Evolutionary conservation across 352 stramenopile species (phyloP).

Genomic region (Pythium folliculosum): DNA sequence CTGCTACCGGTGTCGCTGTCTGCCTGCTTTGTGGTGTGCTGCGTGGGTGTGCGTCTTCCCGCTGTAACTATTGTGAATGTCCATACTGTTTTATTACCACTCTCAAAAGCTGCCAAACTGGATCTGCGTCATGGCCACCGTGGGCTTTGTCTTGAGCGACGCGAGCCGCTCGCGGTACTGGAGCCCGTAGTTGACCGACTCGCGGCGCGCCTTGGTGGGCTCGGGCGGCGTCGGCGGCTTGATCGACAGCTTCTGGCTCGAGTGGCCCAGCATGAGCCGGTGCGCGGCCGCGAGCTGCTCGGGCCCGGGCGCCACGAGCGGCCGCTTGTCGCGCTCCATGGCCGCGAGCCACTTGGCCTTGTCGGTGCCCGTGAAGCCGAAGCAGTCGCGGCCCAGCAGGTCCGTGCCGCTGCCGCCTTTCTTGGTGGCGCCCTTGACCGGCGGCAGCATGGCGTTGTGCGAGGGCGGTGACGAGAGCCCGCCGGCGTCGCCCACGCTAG

Average conservation of each 20-base stretch:
- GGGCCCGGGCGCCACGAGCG: constrained; percentile 56
- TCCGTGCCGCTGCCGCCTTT: constrained; percentile 40
- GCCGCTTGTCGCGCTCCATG: constrained; percentile 56
- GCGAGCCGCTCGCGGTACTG: constrained; percentile 78
- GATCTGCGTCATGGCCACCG: constrained; percentile 72
- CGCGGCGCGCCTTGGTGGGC: constrained; percentile 37
- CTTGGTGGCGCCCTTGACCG: constrained; percentile 55
- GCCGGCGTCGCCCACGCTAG: constrained; percentile 23
- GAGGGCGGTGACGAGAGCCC: constrained; percentile 8
- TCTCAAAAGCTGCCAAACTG: constrained; percentile 57
- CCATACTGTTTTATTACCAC: background rate
- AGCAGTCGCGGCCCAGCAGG: constrained; percentile 66
- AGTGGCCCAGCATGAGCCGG: constrained; percentile 83
- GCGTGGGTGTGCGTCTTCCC: background rate
- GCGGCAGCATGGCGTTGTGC: constrained; percentile 39
- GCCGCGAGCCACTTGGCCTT: constrained; percentile 58
- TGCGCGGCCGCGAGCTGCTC: constrained; percentile 79
- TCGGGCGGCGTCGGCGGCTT: constrained; percentile 74
- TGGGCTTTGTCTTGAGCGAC: constrained; percentile 80
- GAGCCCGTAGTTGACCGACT: constrained; percentile 70
- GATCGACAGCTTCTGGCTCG: constrained; percentile 78
- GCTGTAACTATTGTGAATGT: background rate
- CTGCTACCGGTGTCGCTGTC: background rate
- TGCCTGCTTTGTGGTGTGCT: background rate
- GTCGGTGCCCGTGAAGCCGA: constrained; percentile 78